Percentiles rank a stretch among this genome's conserved stretches.
Evolutionary conservation across 768 basidiomycete species (phyloP).

Genomic region (Agaricus subrufescens): DNA sequence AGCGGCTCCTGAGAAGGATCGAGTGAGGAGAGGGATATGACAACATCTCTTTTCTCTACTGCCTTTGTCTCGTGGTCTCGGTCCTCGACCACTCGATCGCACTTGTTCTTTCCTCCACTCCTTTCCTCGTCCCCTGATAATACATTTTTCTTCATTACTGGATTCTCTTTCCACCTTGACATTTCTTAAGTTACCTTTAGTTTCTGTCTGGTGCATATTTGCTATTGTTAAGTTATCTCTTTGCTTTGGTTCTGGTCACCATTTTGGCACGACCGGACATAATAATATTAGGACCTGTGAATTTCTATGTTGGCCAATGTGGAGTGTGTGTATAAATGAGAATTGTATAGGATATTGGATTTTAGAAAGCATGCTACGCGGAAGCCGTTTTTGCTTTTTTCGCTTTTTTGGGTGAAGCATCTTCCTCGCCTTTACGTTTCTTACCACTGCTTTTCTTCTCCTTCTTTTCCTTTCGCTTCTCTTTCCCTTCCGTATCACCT

Average conservation of each 20-base stretch:
- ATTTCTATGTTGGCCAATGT: too few species aligned
- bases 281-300: too few species aligned
- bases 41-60: background rate
- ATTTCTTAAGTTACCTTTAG: constrained; percentile 9
- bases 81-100: too few species aligned
- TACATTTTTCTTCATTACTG: background rate
- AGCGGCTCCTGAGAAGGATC: too few species aligned
- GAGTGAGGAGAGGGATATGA: too few species aligned
- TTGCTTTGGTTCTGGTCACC: background rate
- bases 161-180: background rate
- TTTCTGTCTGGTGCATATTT: background rate
- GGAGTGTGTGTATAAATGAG: too few species aligned
- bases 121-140: background rate
- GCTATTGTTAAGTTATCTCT: background rate
- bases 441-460: constrained; percentile 41
- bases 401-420: constrained; percentile 36
- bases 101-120: background rate
- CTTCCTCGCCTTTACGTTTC: constrained; percentile 36
- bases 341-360: background rate
- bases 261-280: too few species aligned
- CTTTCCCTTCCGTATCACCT: constrained; percentile 9
- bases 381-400: constrained; percentile 21
- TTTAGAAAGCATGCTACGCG: background rate
- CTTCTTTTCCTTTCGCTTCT: constrained; percentile 13
- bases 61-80: background rate